Base-by-base conservation (phyloP, 2,329 filamentous ascomycete species). In the Scedosporium aurantiacum region DNA sequence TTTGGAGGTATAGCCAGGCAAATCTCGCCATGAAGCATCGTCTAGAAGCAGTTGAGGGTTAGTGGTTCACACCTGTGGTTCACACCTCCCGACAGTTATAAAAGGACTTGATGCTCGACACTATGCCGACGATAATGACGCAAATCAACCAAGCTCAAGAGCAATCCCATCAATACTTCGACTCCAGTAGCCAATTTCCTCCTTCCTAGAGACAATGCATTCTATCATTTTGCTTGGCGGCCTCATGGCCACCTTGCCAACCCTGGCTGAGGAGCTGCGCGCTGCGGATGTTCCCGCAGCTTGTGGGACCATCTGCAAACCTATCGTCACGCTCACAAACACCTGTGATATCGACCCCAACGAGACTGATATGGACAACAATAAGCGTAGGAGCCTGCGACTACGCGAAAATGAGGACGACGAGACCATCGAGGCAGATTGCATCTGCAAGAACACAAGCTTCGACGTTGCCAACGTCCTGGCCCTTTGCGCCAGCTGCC, bases 271-370 rank as follows among this genome's bases (percentile, higher is more conserved):
- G 28, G 56, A 56, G 25, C 56, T 62, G n/a, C 16, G 37, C 23
- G 50, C 61, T 14, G 14, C 18, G 12, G 71, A 74, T 32, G 72
- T 76, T 12, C 75, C 75, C 32, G 62, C 75, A 21, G 67, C 68
- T 58, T 76, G 75, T 62, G 72, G 72, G 41, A 72, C 71, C 50
- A 76, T 76, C 60, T 76, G 75, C 66, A 74, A 73, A 3, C 75
- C 75, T 58, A 72, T 76, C 58, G 73, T 76, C 61, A 74, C 76
- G 66, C 66, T 76, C 18, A 72, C 72, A 28, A 67, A 67, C 12
- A 69, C 70, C 55, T 76, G 75, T 67, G 68, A 70, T 63, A 59
- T 68, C 40, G 45, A 40, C 41, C 43, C 41, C 5, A 52, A 41
- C 5, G 45, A 50, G n/a, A 8, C 41, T 3, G 27, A 25, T 14